These are phyloP conservation scores for Saturnispora silvae DNA, from an alignment of 805 yeast genomes.

Conservation along the genomic window DNA sequence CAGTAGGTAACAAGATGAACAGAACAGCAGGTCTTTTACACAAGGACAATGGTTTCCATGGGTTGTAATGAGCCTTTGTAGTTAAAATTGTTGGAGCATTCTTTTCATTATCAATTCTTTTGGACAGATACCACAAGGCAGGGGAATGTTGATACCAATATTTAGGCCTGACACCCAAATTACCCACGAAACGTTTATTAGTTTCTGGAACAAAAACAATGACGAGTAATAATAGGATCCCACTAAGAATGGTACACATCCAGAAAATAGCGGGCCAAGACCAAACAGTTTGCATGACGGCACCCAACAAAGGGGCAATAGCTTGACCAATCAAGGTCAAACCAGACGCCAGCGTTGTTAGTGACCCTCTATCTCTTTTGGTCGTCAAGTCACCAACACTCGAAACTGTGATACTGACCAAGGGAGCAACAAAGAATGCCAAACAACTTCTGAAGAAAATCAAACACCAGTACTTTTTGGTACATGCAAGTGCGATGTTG, in stretches of 20 bases:
- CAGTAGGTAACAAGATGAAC: slow-evolving; percentile 40
- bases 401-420: slow-evolving; percentile 61
- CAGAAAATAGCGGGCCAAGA: slow-evolving; percentile 76
- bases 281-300: slow-evolving; percentile 39
- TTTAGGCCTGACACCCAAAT: slow-evolving; percentile 52
- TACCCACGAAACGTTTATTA: slow-evolving; percentile 59
- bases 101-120: slow-evolving; percentile 25
- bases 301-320: slow-evolving; percentile 65
- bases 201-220: slow-evolving; percentile 61
- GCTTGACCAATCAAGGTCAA: slow-evolving; percentile 64
- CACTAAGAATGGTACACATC: slow-evolving; percentile 61
- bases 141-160: slow-evolving; percentile 35
- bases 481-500: slow-evolving; percentile 55
- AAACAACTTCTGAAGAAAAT: slow-evolving; percentile 63
- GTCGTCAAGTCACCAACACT: slow-evolving; percentile 66
- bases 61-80: slow-evolving; percentile 17
- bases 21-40: slow-evolving; percentile 24
- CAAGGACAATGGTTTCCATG: slow-evolving; percentile 19
- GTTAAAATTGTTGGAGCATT: slow-evolving; percentile 11
- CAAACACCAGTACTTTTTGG: slow-evolving; percentile 49
- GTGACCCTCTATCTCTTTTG: slow-evolving; percentile 56
- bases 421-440: slow-evolving; percentile 68
- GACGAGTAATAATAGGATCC: slow-evolving; percentile 28
- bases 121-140: slow-evolving; percentile 24
- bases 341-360: slow-evolving; percentile 57